phyloP scores from a whole-genome alignment of 306 rosid species.

The Rubus idaeus region DNA sequence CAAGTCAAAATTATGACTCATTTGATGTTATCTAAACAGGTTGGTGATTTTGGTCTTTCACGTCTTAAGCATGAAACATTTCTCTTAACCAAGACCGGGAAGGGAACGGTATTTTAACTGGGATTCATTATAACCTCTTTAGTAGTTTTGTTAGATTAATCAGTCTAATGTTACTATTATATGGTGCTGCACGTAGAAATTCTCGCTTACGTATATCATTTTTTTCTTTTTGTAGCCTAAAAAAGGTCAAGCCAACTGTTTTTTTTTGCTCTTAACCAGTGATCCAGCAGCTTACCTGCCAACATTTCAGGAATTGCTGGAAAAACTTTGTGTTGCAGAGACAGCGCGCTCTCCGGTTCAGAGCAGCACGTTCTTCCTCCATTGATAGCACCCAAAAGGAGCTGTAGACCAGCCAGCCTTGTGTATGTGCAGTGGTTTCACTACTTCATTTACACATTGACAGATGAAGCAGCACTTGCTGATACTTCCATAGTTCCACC shows the following conservation, averaged over 20 bases:
- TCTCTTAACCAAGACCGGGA: conserved; percentile 86
- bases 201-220: too few relatives aligned
- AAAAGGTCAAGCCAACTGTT: not conserved
- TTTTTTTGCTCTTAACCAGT: conserved; percentile 40
- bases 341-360: conserved; percentile 55
- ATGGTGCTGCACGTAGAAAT: conserved; percentile 57
- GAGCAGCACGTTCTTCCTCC: conserved; percentile 56
- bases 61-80: conserved; percentile 86
- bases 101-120: conserved; percentile 72
- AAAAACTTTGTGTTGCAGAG: conserved; percentile 68
- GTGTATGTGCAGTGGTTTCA: conserved; percentile 21
- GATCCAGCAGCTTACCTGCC: conserved; percentile 77
- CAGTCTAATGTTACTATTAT: not conserved
- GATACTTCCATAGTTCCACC: not conserved
- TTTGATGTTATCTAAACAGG: conserved; percentile 49
- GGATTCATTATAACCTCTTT: conserved; percentile 19
- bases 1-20: conserved; percentile 5
- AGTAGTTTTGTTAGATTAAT: conserved; percentile 1
- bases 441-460: conserved; percentile 18
- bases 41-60: conserved; percentile 96
- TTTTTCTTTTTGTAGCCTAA: too few relatives aligned
- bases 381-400: conserved; percentile 63
- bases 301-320: conserved; percentile 75
- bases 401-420: conserved; percentile 32
- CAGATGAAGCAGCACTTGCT: not conserved